Evolutionary conservation across 2,329 filamentous ascomycete species (phyloP), one percentile per base, ranked within the genome.

Genomic region (Colletotrichum tropicale): DNA sequence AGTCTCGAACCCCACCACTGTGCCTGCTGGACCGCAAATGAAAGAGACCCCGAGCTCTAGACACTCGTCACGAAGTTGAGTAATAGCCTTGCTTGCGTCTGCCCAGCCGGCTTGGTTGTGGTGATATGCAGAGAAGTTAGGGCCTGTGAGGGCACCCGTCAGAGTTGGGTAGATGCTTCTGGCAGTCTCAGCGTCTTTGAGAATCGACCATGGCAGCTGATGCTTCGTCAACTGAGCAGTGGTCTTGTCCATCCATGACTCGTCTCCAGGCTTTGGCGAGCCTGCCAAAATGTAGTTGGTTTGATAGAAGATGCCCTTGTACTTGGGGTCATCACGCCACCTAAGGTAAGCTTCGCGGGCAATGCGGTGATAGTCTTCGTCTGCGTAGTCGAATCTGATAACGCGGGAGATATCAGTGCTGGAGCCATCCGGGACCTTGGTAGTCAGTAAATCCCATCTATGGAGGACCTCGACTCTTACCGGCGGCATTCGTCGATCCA

Each of bases 321-420:
- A 78, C 74, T 6, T 80, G 7, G 60, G 74, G 1, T 70, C 55
- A 4, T 76, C 65, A 13, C 76, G 65, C 0, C 83, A 72, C 79
- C 83, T 83, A 28, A 82, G 75, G 58, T 83, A 83, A 4, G 82
- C 81, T 66, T 84, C 66, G n/a, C 21, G 26, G 4, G 91, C 93
- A 65, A 95, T 89, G 56, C 85, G 84, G 79, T 18, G 77, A 79
- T 95, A 95, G 15, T 90, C 86, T 0, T 88, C 83, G 77, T 93
- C 89, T n/a, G 92, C 91, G 79, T 95, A 95, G 83, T 95, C 93
- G 61, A 83, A 78, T 3, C 85, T 82, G 30, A 86, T 80, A 55
- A 86, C 81, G 9, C 85, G 83, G 5, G 85, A 86, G 15, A 84
- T 82, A 69, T 87, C 85, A 9, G 84, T 83, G 52, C 84, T 86